Evolutionary conservation across 164 flowering plant species (phyloP).

Genomic region (Sedum album): DNA sequence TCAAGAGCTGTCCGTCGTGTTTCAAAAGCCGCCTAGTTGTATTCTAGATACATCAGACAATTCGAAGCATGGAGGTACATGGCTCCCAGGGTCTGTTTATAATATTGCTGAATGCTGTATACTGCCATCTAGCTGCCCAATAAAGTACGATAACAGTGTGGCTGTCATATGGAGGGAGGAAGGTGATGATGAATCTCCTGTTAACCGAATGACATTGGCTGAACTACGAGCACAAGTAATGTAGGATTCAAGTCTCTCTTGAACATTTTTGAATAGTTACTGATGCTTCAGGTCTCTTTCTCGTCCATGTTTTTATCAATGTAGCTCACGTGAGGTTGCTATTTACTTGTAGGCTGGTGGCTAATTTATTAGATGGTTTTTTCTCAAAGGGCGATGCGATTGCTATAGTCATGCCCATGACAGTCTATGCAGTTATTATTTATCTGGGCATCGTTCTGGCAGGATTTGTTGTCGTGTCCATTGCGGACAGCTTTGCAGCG

Average conservation of each 20-base stretch:
- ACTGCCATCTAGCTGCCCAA: constrained; percentile 31
- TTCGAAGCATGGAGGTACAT: constrained; percentile 61
- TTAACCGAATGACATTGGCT: constrained; percentile 47
- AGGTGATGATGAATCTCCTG: constrained; percentile 45
- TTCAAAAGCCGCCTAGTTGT: constrained; percentile 52
- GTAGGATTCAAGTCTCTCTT: constrained; percentile 30
- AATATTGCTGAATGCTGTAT: constrained; percentile 91
- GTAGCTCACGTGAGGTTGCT: constrained; percentile 8
- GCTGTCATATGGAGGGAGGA: constrained; percentile 86
- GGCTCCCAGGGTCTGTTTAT: constrained; percentile 75
- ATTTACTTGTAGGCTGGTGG: constrained; percentile 57
- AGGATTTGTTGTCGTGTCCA: constrained; percentile 85
- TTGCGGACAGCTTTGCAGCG: constrained; percentile 88
- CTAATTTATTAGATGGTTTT: constrained; percentile 64
- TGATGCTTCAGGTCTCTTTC: not conserved
- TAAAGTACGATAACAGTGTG: constrained; percentile 46
- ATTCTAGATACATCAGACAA: constrained; percentile 53
- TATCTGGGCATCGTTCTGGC: constrained; percentile 74
- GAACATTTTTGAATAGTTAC: not conserved
- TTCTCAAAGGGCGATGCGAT: constrained; percentile 85
- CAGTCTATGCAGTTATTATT: constrained; percentile 67
- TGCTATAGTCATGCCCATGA: constrained; percentile 97
- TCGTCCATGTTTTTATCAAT: not conserved
- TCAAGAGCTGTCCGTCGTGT: constrained; percentile 58
- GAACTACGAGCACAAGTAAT: constrained; percentile 80